Percentiles rank a stretch among this genome's conserved stretches.
These are phyloP conservation scores for Xerocomus spinulosus DNA, from an alignment of 768 basidiomycete species.

Conservation along the genomic window DNA sequence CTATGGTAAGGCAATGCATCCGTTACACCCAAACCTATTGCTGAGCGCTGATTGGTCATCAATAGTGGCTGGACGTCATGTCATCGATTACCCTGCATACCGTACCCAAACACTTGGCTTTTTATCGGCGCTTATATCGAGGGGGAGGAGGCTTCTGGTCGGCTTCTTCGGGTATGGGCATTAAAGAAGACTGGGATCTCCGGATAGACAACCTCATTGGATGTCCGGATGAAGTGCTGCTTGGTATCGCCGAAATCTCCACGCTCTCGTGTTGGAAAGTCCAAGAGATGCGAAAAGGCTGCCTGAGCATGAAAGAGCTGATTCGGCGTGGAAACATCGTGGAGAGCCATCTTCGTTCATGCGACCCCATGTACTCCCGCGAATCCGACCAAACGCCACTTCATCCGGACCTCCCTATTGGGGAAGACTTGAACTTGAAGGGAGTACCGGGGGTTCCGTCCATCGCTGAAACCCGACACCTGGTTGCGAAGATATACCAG, in stretches of 20 bases:
- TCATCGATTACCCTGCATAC: constrained; percentile 57
- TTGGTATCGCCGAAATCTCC: constrained; percentile 73
- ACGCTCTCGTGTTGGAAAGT: constrained; percentile 72
- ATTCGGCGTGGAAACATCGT: constrained; percentile 68
- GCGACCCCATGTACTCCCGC: constrained; percentile 28
- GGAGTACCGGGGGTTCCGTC: constrained; percentile 29
- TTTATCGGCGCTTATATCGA: constrained; percentile 65
- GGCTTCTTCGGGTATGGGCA: constrained; percentile 27
- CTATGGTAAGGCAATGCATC: constrained; percentile 55
- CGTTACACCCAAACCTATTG: neutral
- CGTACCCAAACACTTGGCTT: constrained; percentile 58
- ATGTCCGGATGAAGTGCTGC: constrained; percentile 73
- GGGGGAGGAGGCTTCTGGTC: constrained; percentile 45
- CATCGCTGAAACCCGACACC: constrained; percentile 42
- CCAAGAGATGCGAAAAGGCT: constrained; percentile 56
- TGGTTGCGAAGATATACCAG: constrained; percentile 55
- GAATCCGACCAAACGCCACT: constrained; percentile 34
- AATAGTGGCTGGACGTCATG: constrained; percentile 76
- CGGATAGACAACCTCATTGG: constrained; percentile 69
- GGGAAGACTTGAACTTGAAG: constrained; percentile 15
- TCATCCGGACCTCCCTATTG: constrained; percentile 37
- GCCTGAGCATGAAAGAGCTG: constrained; percentile 70
- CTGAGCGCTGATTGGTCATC: constrained; percentile 15
- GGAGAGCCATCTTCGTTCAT: constrained; percentile 57
- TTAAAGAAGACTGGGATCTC: constrained; percentile 40